A percentile compares a stretch with the other conserved stretches of the same genome.
Conservation (phyloP, 2,329 filamentous ascomycete genomes). For the Boeremia lycopersici region DNA sequence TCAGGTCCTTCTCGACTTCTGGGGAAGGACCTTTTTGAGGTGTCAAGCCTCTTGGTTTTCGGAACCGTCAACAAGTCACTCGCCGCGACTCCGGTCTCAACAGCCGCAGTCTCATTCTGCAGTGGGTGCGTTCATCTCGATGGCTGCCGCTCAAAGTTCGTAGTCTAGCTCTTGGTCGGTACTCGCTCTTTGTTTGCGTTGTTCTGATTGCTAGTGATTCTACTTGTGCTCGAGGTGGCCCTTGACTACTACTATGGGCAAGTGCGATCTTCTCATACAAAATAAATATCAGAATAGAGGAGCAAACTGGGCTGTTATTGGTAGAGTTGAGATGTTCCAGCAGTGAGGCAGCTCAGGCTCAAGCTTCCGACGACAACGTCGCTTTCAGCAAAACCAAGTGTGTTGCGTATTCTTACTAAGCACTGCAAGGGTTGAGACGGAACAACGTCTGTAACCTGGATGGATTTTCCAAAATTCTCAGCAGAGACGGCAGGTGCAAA, state of each 20-base stretch:
- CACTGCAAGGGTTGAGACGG: too few species aligned
- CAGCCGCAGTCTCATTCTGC: conserved; percentile 45
- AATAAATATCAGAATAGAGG: background rate
- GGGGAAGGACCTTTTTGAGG: conserved; percentile 54
- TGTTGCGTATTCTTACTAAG: too few species aligned
- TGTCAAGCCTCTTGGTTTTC: conserved; percentile 47
- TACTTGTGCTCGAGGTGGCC: conserved; percentile 39
- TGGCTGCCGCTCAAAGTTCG: conserved; percentile 41
- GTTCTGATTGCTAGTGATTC: conserved; percentile 7
- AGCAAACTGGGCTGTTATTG: background rate
- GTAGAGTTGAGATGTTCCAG: too few species aligned
- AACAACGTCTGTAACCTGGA: too few species aligned
- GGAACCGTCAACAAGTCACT: conserved; percentile 52
- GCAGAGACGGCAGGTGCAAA: too few species aligned
- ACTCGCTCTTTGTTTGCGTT: background rate
- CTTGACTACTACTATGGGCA: conserved; percentile 50
- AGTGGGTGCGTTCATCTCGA: conserved; percentile 36
- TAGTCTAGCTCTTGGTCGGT: conserved; percentile 28
- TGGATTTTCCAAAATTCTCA: too few species aligned
- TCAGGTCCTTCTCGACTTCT: conserved; percentile 53
- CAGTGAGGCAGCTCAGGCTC: too few species aligned
- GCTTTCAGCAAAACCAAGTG: too few species aligned
- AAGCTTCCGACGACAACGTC: too few species aligned
- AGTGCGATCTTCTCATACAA: too few species aligned
- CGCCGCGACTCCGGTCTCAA: conserved; percentile 54